Evolutionary conservation across 2,329 filamentous ascomycete species (phyloP), one percentile per base, ranked within the genome.

Genomic region (Teratosphaeria viscida): DNA sequence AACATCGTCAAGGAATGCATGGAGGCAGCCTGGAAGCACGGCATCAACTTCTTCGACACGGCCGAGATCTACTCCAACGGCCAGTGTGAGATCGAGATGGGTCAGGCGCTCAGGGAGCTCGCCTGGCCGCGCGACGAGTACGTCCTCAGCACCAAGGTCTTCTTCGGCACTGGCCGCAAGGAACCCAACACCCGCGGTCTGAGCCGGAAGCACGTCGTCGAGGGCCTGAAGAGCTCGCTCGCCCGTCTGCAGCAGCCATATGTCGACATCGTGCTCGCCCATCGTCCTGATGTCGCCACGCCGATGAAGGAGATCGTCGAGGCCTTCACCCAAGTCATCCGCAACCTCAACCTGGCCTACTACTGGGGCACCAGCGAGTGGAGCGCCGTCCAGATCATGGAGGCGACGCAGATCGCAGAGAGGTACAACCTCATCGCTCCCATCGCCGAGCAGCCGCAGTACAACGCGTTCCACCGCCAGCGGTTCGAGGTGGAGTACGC

Each of bases 281-380:
- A 86, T 71, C 77, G 83, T 29, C 80, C 81, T 16, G 84, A 86
- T 60, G 73, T 75, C 54, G 70, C 69, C 61, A 71, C 70, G 14
- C 70, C 70, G 14, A 71, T 72, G 70, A 82, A 82, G 71, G 84
- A 86, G 72, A 72, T 83, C 49, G 84, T 87, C 29, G 78, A 80
- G 62, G 78, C 74, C 52, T 80, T 80, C 71, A 79, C 78, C 0
- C 78, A 80, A 63, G 70, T 72, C 52, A 80, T 80, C 59, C 71
- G 77, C 57, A 80, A 81, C 68, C 76, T 84, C 61, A 84, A 84
- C 72, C 70, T 83, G 43, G 82, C 82, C 26, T 83, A 85, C 73
- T 85, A 85, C 74, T 85, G 82, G 82, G 82, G 83, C 54, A 86
- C 83, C 0, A 81, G 77, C 0, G 82, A 85, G 69, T 86, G 83